Evolutionary conservation across 2,329 filamentous ascomycete genomes (phyloP).

Genomic region (Dothideomycetes sp.): DNA sequence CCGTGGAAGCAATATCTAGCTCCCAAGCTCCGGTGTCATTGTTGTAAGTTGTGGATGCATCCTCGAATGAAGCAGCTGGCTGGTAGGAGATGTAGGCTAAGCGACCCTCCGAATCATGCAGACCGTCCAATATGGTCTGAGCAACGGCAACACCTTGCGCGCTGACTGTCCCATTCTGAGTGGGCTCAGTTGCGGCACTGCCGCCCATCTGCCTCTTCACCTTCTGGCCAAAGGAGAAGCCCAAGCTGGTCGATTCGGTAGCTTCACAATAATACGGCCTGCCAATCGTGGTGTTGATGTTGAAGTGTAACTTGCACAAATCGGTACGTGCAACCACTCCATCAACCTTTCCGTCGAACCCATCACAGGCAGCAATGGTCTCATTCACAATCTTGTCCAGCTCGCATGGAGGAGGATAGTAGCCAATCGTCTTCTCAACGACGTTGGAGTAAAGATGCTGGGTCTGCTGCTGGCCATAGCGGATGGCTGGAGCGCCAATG

Average conservation of each 20-base stretch:
- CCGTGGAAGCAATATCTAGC: slow-evolving; percentile 18
- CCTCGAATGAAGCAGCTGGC: slow-evolving; percentile 16
- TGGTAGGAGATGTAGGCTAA: slow-evolving; percentile 32
- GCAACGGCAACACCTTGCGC: slow-evolving; percentile 19
- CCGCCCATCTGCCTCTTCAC: not conserved
- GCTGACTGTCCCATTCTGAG: slow-evolving; percentile 20
- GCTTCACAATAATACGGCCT: slow-evolving; percentile 32
- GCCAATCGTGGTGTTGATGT: slow-evolving; percentile 36
- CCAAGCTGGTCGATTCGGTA: slow-evolving; percentile 10
- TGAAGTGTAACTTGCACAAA: slow-evolving; percentile 35
- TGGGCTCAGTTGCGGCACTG: slow-evolving; percentile 9
- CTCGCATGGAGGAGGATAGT: slow-evolving; percentile 33
- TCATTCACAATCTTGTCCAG: slow-evolving; percentile 41
- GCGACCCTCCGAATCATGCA: slow-evolving; percentile 27
- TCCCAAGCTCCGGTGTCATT: slow-evolving; percentile 18
- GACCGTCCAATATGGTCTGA: slow-evolving; percentile 24
- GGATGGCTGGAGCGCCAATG: slow-evolving; percentile 35
- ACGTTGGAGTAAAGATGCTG: slow-evolving; percentile 29
- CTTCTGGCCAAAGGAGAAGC: not conserved
- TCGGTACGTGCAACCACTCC: slow-evolving; percentile 40
- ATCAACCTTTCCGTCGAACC: slow-evolving; percentile 42
- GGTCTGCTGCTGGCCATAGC: slow-evolving; percentile 33
- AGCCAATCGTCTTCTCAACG: slow-evolving; percentile 27
- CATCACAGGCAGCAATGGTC: slow-evolving; percentile 43
- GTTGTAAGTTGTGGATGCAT: slow-evolving; percentile 23